These are phyloP conservation scores for Aspergillus cristatus DNA, from an alignment of 495 filamentous ascomycete species.

Conservation along the genomic window DNA sequence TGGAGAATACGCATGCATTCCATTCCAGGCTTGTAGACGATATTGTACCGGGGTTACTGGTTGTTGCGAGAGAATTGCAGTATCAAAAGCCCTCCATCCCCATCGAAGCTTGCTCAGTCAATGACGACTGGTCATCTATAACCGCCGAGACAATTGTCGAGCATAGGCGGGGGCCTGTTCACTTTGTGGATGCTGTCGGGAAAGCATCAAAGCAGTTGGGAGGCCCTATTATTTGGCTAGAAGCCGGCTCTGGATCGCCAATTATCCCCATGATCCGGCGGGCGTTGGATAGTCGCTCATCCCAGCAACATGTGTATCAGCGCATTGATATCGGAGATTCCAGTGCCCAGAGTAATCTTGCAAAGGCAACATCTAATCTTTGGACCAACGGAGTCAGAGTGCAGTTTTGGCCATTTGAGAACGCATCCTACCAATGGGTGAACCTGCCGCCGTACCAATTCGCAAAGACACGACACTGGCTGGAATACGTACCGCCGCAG, in stretches of 20 bases:
- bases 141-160: constrained; percentile 12
- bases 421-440: constrained; percentile 2
- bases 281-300: constrained; percentile 4
- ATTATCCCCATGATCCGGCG: constrained; percentile 22
- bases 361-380: constrained; percentile 17
- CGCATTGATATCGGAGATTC: neutral
- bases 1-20: constrained; percentile 40
- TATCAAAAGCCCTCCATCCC: constrained; percentile 20
- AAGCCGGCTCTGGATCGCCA: constrained; percentile 28
- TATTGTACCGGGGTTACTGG: constrained; percentile 18
- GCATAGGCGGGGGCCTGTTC: constrained; percentile 32
- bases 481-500: constrained; percentile 7
- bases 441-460: constrained; percentile 31
- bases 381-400: constrained; percentile 17
- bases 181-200: constrained; percentile 30
- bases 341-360: constrained; percentile 3
- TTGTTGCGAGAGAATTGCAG: constrained; percentile 14
- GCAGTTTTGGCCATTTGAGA: constrained; percentile 22
- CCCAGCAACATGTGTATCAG: constrained; percentile 2
- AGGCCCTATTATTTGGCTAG: constrained; percentile 23
- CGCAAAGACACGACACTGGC: constrained; percentile 24
- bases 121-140: constrained; percentile 5
- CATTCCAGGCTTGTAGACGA: constrained; percentile 38
- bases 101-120: constrained; percentile 17
- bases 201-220: constrained; percentile 15